phyloP scores from a whole-genome alignment of 2,329 filamentous ascomycete species.

The Ramularia endophylla region DNA sequence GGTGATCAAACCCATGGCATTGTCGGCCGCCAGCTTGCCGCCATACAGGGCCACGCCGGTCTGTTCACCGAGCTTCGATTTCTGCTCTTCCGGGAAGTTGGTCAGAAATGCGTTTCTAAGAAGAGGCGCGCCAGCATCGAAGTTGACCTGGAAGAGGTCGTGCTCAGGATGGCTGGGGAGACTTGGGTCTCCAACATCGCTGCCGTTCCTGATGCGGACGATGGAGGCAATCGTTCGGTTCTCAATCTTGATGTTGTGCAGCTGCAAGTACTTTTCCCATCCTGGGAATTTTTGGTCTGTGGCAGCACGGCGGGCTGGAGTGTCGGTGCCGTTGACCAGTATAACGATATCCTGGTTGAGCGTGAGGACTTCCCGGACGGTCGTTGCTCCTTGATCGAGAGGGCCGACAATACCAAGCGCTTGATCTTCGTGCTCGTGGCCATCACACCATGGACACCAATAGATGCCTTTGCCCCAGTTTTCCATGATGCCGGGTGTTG shows the following conservation, averaged over 20 bases:
- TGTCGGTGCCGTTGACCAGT: conserved; percentile 13
- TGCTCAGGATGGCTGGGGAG: conserved; percentile 10
- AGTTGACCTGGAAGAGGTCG: conserved; percentile 11
- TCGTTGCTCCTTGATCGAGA: conserved; percentile 7
- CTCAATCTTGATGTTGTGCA: conserved; percentile 12
- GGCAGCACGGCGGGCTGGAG: conserved; percentile 5
- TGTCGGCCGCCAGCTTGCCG: conserved; percentile 8
- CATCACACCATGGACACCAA: conserved; percentile 23
- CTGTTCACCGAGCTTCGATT: conserved; percentile 6
- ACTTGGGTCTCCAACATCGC: conserved; percentile 7
- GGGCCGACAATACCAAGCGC: conserved; percentile 8
- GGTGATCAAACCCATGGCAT: conserved; percentile 7
- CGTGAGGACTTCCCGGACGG: conserved; percentile 8
- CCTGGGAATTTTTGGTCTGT: conserved; percentile 10
- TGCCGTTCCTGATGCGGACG: conserved; percentile 7
- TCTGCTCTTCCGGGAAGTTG: conserved; percentile 9
- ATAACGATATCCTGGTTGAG: conserved; percentile 12
- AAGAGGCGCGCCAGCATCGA: conserved; percentile 5
- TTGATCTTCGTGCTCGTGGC: conserved; percentile 16
- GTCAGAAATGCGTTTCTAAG: conserved; percentile 10
- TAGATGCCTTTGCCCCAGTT: conserved; percentile 24
- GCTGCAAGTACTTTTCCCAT: conserved; percentile 9
- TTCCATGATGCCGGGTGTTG: conserved; percentile 17
- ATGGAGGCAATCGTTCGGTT: conserved; percentile 9
- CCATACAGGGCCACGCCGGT: conserved; percentile 8